Base-by-base conservation (phyloP, 345 rosid genomes). In the Arabis hirsuta region DNA sequence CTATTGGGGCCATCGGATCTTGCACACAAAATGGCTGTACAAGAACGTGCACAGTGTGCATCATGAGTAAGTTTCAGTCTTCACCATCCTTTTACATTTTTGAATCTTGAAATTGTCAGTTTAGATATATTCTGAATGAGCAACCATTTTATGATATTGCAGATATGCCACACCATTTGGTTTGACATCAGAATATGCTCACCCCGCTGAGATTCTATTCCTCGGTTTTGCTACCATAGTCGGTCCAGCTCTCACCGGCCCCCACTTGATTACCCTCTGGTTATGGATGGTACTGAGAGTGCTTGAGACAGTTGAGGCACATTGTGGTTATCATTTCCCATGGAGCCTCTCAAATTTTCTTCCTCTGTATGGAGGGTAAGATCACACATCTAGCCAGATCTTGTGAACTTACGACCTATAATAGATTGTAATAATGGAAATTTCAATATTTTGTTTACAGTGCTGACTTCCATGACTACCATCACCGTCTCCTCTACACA, bases 101-200 rank as follows among this genome's bases (percentile, higher is more conserved):
- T 13, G 16, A 14, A 16, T 4, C 36, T 36, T 34, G 36, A 16
- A 8, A 26, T 16, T 61, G 53, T 16, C 6, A 44, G 44, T 4
- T 36, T 68, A 7, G 57, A 52, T 34, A 12, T 1, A 1, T 9
- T 62, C 47, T 14, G 10, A 47, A 46, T 38, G 29, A 9, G 55
- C 14, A 46, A 31, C 38, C 48, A 22, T 55, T 47, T 7, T 20
- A 47, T 62, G 66, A 19, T 47, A 41, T 26, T 73, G 32, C 90
- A 95, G 99, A 76, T 95, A 90, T 67, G 99, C 98, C 42, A 92
- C 99, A 20, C 99, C 99, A 63, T 95, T 95, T 81, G 99, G 99
- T 65, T 76, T 92, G 81, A 95, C 99, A 39, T 90, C 99, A 51
- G 99, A 95, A 79, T 95, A 95, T 85, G 99, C 99, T 77, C 99